Conservation (phyloP, 106 monocot genomes). For the Cymbidium sinense region DNA sequence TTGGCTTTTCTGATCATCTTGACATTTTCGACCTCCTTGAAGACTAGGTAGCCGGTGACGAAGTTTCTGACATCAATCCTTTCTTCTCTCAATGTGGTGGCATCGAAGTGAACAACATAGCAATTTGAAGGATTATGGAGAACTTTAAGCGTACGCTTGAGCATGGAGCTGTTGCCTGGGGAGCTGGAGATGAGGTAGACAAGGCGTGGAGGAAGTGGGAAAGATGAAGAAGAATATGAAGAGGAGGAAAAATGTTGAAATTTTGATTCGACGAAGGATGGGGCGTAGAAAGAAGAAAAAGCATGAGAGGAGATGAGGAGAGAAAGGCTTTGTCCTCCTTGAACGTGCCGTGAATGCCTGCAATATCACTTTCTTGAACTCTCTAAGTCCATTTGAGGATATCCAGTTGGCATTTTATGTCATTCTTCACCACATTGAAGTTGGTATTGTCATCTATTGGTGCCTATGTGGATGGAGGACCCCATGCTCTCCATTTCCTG, state of each 20-base stretch:
- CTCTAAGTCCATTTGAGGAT: too few relatives aligned
- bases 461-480: too few relatives aligned
- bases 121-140: constrained; percentile 63
- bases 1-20: constrained; percentile 65
- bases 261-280: constrained; percentile 67
- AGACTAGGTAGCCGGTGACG: constrained; percentile 38
- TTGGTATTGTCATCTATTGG: too few relatives aligned
- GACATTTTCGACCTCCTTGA: constrained; percentile 54
- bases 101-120: constrained; percentile 65
- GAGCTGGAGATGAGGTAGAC: constrained; percentile 87
- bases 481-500: too few relatives aligned
- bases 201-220: constrained; percentile 37
- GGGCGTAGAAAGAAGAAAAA: constrained; percentile 11
- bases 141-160: too few relatives aligned
- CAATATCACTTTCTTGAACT: too few relatives aligned
- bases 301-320: constrained; percentile 15
- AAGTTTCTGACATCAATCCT: constrained; percentile 21
- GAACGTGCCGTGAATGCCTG: too few relatives aligned
- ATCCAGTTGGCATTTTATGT: too few relatives aligned
- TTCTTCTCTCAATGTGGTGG: constrained; percentile 49
- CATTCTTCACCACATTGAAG: too few relatives aligned
- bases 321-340: too few relatives aligned
- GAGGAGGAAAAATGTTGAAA: constrained; percentile 13
- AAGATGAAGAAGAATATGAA: neutral
- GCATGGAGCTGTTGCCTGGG: constrained; percentile 33